Base-by-base conservation (phyloP, 352 stramenopile genomes). In the Phytophthora kernoviae region DNA sequence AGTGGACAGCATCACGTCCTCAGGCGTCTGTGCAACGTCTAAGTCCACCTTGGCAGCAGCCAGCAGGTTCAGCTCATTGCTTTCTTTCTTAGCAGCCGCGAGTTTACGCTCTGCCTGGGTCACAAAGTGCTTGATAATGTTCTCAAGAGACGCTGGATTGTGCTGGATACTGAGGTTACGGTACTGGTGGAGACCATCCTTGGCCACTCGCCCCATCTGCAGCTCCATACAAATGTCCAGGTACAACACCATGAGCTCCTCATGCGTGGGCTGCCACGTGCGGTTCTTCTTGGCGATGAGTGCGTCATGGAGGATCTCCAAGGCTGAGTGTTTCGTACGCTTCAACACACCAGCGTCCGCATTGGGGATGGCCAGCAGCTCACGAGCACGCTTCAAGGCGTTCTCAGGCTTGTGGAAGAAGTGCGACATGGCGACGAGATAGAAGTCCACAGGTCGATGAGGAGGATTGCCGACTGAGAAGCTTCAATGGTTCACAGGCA, bases 101-200 rank as follows among this genome's bases (percentile, higher is more conserved):
- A 98, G 96, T 26, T 96, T 95, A 40, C 91, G 77, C 48, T 94
- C 79, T 7, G 90, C 94, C 58, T 96, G 80, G 20, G 88, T 77
- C 40, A 98, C 80, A 50, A 98, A 89, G 73, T 98, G 88, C 22
- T 83, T 74, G 50, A 99, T 97, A 20, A 98, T 88, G 27, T 79
- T 97, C 78, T 99, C 96, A 24, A 99, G 83, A 70, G 91, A 98
- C 15, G 93, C 88, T 0, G 97, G 96, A 41, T 97, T 98, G 65
- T 98, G 90, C 68, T 96, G 80, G 93, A 98, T 78, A 55, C 88
- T 77, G 43, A 99, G 68, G 79, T 98, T 98, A 34, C 97, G 81
- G 79, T 99, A 99, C 79, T 99, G 97, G 68, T 99, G 96, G 32
- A 99, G 79, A 1, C 97, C 97, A 70, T 99, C 97, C 80, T 99